phyloP scores from a whole-genome alignment of 208 protist species.

The Trypanosoma cruzi region DNA sequence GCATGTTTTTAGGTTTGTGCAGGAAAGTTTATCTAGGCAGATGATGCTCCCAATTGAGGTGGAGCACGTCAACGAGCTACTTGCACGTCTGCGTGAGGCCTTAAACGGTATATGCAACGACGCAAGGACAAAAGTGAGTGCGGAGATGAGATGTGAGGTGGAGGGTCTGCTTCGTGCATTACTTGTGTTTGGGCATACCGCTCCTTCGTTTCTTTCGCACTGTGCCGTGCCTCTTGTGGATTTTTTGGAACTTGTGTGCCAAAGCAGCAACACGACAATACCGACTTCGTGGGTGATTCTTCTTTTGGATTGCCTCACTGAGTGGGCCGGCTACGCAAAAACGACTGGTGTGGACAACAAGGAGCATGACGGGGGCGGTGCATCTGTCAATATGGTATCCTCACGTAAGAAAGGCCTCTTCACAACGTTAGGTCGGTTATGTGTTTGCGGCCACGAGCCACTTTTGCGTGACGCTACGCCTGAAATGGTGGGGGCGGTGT shows the following conservation, averaged over 20 bases:
- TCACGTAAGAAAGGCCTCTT: slow-evolving; percentile 16
- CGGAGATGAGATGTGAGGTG: slow-evolving; percentile 20
- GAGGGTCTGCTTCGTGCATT: slow-evolving; percentile 51
- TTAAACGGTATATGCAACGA: slow-evolving; percentile 11
- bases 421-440: slow-evolving; percentile 19
- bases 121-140: not conserved
- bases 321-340: slow-evolving; percentile 29
- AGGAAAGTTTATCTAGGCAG: slow-evolving; percentile 39
- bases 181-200: slow-evolving; percentile 34
- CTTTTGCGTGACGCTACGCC: slow-evolving; percentile 13
- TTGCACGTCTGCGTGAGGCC: slow-evolving; percentile 28
- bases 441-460: slow-evolving; percentile 11
- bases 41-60: slow-evolving; percentile 42
- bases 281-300: slow-evolving; percentile 32
- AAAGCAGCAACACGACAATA: slow-evolving; percentile 11
- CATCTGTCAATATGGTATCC: not conserved
- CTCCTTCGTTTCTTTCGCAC: slow-evolving; percentile 32
- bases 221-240: slow-evolving; percentile 30
- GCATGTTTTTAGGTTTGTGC: slow-evolving; percentile 48
- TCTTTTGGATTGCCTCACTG: slow-evolving; percentile 33
- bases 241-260: slow-evolving; percentile 27
- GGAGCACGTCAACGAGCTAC: slow-evolving; percentile 46
- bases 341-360: not conserved
- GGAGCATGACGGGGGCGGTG: not conserved
- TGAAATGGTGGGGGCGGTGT: slow-evolving; percentile 19